Evolutionary conservation across 352 stramenopile species (phyloP).

Genomic region (Pythium coloratum): DNA sequence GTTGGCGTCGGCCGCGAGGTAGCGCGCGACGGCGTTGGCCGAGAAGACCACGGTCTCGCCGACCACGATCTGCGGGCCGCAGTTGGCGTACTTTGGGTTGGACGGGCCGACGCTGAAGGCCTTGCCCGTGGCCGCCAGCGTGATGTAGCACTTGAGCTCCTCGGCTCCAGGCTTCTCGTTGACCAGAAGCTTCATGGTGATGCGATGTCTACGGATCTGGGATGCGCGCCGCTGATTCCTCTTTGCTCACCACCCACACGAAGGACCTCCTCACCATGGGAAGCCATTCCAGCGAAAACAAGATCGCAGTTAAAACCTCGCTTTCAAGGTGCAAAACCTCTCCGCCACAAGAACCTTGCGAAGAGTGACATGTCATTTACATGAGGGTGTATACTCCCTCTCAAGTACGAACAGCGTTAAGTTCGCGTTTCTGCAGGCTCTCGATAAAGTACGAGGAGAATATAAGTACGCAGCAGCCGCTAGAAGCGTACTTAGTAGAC

Average conservation of each 20-base stretch:
- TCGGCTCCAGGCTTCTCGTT: conserved; percentile 56
- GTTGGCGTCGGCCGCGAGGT: conserved; percentile 42
- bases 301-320: conserved; percentile 25
- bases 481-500: conserved; percentile 19
- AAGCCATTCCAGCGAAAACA: conserved; percentile 7
- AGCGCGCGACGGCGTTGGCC: conserved; percentile 78
- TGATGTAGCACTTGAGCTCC: conserved; percentile 85
- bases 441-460: neutral
- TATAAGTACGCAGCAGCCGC: neutral
- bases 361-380: conserved; percentile 10
- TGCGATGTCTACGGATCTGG: neutral
- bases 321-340: conserved; percentile 12
- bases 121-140: conserved; percentile 47
- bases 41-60: conserved; percentile 61
- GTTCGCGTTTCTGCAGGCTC: neutral
- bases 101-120: conserved; percentile 50
- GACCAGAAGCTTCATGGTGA: conserved; percentile 66
- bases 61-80: conserved; percentile 54
- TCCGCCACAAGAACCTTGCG: conserved; percentile 27
- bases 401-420: conserved; percentile 13
- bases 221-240: neutral
- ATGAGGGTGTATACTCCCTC: neutral
- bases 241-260: neutral
- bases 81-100: conserved; percentile 60
- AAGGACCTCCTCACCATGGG: neutral